These are phyloP conservation scores for Termitomyces sp. DNA, from an alignment of 768 basidiomycete species.

Conservation along the genomic window DNA sequence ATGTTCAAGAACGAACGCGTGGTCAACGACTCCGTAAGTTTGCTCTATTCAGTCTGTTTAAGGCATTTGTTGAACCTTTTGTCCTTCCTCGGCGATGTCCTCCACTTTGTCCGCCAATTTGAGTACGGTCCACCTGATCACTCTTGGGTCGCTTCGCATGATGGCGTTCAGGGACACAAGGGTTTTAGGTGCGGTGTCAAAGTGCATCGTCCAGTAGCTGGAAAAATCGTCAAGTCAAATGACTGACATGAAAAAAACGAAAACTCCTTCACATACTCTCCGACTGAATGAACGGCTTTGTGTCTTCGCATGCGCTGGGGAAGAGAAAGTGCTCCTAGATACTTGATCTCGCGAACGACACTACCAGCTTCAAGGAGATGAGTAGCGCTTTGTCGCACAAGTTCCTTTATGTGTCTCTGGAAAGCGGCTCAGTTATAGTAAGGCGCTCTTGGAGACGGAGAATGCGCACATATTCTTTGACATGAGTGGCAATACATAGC, in stretches of 20 bases:
- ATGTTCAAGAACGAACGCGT: no score
- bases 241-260: neutral
- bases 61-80: slow-evolving; percentile 7
- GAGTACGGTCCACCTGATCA: slow-evolving; percentile 76
- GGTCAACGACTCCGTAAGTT: neutral
- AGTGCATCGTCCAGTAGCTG: slow-evolving; percentile 90
- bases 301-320: slow-evolving; percentile 72
- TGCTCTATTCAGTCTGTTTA: neutral
- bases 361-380: slow-evolving; percentile 74
- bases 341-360: slow-evolving; percentile 75
- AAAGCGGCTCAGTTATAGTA: neutral
- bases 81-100: slow-evolving; percentile 52
- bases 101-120: slow-evolving; percentile 73
- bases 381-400: slow-evolving; percentile 65
- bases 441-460: neutral
- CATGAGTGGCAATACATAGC: slow-evolving; percentile 77
- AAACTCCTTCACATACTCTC: slow-evolving; percentile 64
- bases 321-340: slow-evolving; percentile 66
- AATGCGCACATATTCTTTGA: slow-evolving; percentile 59
- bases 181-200: slow-evolving; percentile 76
- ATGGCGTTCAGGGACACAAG: slow-evolving; percentile 58
- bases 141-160: slow-evolving; percentile 75
- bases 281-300: slow-evolving; percentile 46
- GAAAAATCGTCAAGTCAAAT: neutral
- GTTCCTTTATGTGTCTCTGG: slow-evolving; percentile 68